Base-by-base conservation (phyloP, 2,329 filamentous ascomycete species). In the Colletotrichum noveboracense region DNA sequence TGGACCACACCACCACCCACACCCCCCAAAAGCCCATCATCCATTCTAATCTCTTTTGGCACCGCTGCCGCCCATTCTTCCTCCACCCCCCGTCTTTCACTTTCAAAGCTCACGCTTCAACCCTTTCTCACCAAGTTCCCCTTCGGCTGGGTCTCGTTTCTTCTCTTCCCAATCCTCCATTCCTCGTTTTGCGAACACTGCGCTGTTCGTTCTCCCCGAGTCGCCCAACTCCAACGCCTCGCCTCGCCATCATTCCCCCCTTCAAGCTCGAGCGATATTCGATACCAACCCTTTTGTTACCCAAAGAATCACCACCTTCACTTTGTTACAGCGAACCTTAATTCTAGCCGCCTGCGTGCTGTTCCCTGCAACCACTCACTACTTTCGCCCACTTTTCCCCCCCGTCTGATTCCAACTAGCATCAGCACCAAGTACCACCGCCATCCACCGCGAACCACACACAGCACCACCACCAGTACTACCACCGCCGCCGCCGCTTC, bases 361-460 rank as follows among this genome's bases (percentile, higher is more conserved):
- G 43, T 69, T 65, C 73, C 73, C 64, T 75, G 73, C 70, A 73
- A 55, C 64, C 58, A 58, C 70, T 75, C 73, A 43, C 70, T 73
- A 26, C 56, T 36, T 72, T 71, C 65, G 38, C 30, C 73, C 70
- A 70, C 72, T 70, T 75, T 75, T 73, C 56, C 66, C 21, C 64
- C 64, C 48, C 43, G 52, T 73, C 70, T 73, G 70, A 75, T 75
- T 75, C 70, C 43, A 48, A 48, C 43, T 48, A 48, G 43, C 43
- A 48, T 48, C 43, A 48, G n/a, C 43, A 48, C n/a, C 43, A 48
- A 48, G 43, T 48, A 48, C 43, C 43, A 48, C 43, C 43, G 43
- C 43, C 43, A 48, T 48, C 43, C 43, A 48, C 43, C 43, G 13
- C 43, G 43, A 64, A 73, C 64, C 64, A 65, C 36, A n/a, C 66